phyloP scores from a whole-genome alignment of 2,329 filamentous ascomycete species.

The Aspergillus transmontanensis region DNA sequence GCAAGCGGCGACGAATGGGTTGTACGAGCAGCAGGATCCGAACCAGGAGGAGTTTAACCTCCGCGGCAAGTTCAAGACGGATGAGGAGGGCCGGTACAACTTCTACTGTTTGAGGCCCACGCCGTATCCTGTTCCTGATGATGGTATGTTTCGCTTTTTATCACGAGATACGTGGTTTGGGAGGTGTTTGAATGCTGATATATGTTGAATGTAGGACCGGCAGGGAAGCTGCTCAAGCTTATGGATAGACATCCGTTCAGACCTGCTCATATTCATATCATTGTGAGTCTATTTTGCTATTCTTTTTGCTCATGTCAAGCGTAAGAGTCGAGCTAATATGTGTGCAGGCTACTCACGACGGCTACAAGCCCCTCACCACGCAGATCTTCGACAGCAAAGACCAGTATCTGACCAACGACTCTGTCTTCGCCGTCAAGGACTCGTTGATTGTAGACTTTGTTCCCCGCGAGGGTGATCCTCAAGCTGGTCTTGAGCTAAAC shows the following conservation, averaged over 20 bases:
- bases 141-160: constrained; percentile 38
- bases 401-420: constrained; percentile 62
- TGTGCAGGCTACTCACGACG: constrained; percentile 54
- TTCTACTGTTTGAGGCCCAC: constrained; percentile 65
- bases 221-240: constrained; percentile 59
- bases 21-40: constrained; percentile 73
- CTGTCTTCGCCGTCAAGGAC: constrained; percentile 63
- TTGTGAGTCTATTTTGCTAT: constrained; percentile 44
- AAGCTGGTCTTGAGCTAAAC: constrained; percentile 56
- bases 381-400: constrained; percentile 75
- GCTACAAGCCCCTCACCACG: constrained; percentile 70
- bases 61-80: constrained; percentile 71
- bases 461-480: constrained; percentile 52
- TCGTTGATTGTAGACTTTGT: constrained; percentile 60
- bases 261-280: constrained; percentile 66
- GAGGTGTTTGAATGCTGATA: constrained; percentile 4
- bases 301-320: background rate
- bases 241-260: constrained; percentile 64
- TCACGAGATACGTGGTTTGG: background rate
- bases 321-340: background rate
- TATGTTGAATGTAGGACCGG: constrained; percentile 48
- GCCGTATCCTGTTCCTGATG: constrained; percentile 58
- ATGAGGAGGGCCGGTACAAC: constrained; percentile 64
- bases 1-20: constrained; percentile 75
- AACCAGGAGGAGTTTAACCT: constrained; percentile 73